Conservation (phyloP, 176 grass and related monocot species). For the Triticum monococcum region DNA sequence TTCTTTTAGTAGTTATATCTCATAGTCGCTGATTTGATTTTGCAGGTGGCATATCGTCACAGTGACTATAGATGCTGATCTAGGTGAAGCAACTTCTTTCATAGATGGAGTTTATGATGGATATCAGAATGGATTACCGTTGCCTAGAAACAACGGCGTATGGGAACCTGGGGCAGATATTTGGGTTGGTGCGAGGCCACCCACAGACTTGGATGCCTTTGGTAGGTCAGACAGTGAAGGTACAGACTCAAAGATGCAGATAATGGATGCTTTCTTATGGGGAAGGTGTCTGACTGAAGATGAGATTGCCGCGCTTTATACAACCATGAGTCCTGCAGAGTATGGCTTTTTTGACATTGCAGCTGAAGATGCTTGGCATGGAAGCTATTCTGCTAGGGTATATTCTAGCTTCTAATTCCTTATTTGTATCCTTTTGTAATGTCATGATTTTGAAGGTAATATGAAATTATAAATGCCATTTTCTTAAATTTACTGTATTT, state of each 20-base stretch:
- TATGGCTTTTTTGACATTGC: conserved; percentile 71
- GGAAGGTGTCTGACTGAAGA: conserved; percentile 91
- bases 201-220: conserved; percentile 95
- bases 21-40: conserved; percentile 26
- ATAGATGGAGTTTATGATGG: conserved; percentile 92
- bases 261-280: conserved; percentile 99
- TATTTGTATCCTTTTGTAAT: conserved; percentile 24
- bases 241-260: conserved; percentile 93
- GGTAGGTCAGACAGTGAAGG: conserved; percentile 96
- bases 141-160: conserved; percentile 63
- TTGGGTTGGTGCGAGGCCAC: conserved; percentile 88
- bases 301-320: conserved; percentile 80
- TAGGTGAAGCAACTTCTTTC: conserved; percentile 94
- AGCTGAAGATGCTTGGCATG: conserved; percentile 80
- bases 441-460: conserved; percentile 16
- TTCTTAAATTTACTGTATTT: conserved; percentile 10
- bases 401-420: conserved; percentile 1
- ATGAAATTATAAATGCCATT: conserved; percentile 25
- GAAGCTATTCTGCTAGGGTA: conserved; percentile 92
- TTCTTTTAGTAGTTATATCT: conserved; percentile 20
- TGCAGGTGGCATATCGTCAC: conserved; percentile 97
- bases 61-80: conserved; percentile 91
- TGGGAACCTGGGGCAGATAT: conserved; percentile 85
- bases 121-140: conserved; percentile 79
- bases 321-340: conserved; percentile 57